These are phyloP conservation scores for Trichoderma polysporum DNA, from an alignment of 2,329 filamentous ascomycete genomes.

Conservation along the genomic window DNA sequence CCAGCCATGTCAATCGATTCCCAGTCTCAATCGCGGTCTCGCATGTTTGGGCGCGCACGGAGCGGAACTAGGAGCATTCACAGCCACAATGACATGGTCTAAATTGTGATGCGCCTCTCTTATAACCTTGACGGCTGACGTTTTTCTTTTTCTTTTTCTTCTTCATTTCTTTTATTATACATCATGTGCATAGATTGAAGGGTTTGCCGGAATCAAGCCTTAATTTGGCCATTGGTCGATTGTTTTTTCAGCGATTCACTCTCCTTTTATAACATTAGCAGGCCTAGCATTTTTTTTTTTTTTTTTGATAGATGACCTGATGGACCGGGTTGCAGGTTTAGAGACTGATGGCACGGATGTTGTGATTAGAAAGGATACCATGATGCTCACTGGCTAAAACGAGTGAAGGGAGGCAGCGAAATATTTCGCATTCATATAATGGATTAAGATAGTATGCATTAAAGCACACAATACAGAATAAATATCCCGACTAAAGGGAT, in stretches of 20 bases:
- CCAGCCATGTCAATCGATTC: slow-evolving; percentile 28
- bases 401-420: neutral
- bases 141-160: neutral
- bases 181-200: neutral
- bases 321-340: neutral
- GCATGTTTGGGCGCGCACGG: slow-evolving; percentile 33
- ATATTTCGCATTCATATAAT: neutral
- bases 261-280: neutral
- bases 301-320: neutral
- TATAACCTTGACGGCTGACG: neutral
- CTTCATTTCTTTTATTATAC: neutral
- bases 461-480: neutral
- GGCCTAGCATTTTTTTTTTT: neutral
- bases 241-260: slow-evolving; percentile 8
- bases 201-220: slow-evolving; percentile 6
- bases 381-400: neutral
- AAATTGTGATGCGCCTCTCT: neutral
- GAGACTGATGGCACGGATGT: neutral
- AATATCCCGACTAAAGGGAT: neutral
- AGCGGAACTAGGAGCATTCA: slow-evolving; percentile 32
- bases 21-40: slow-evolving; percentile 29
- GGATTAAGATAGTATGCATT: slow-evolving; percentile 1
- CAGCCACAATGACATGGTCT: slow-evolving; percentile 30
- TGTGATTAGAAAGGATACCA: neutral
- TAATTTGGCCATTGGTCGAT: neutral